Conservation (phyloP, 192 early-diverging fungal genomes). For the Podila epigama region DNA sequence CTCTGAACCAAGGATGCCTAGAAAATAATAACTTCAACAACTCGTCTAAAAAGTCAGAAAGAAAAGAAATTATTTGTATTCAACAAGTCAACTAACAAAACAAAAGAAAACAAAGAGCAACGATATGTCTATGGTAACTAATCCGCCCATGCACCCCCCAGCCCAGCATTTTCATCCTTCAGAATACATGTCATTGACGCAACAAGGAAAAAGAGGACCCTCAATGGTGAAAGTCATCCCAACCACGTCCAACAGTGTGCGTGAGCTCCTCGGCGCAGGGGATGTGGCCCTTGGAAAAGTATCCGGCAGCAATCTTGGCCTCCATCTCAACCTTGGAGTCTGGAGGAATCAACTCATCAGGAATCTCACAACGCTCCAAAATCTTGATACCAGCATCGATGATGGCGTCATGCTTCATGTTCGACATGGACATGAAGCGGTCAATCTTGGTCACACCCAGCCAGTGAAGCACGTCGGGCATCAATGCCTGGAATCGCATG, state of each 20-base stretch:
- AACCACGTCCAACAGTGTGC: constrained; percentile 81
- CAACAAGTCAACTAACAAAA: background rate
- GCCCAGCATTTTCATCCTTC: no score
- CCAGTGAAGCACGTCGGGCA: constrained; percentile 98
- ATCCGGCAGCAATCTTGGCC: constrained; percentile 96
- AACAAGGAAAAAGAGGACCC: no score
- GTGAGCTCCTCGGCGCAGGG: constrained; percentile 66
- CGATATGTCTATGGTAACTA: no score
- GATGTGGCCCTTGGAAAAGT: constrained; percentile 79
- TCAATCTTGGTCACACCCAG: constrained; percentile 94
- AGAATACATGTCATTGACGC: no score
- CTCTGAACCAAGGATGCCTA: no score
- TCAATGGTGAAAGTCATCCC: constrained; percentile 75
- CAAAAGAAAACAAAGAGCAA: background rate
- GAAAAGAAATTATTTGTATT: no score
- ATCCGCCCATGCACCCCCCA: no score
- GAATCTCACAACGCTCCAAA: constrained; percentile 87
- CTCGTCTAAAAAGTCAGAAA: no score
- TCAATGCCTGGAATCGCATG: constrained; percentile 95
- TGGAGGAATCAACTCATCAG: constrained; percentile 86
- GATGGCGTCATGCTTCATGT: constrained; percentile 91
- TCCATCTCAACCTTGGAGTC: constrained; percentile 96
- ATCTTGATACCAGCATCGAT: constrained; percentile 80
- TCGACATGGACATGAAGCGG: constrained; percentile 77
- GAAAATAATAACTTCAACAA: no score